Evolutionary conservation across 2,329 filamentous ascomycete species (phyloP).

Genomic region (Calonectria pseudoreteaudii): DNA sequence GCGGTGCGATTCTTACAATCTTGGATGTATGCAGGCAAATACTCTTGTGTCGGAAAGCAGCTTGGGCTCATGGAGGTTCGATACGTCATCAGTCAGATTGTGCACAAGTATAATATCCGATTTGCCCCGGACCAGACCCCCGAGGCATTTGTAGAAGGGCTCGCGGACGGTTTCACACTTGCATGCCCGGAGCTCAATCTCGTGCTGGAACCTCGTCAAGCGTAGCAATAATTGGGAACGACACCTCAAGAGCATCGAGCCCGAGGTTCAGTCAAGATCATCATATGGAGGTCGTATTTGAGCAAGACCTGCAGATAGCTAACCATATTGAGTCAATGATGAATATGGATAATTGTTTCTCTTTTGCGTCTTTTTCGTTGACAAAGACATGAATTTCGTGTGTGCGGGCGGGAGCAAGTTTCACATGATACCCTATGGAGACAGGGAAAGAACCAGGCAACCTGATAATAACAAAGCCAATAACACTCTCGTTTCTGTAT

Average conservation of each 20-base stretch:
- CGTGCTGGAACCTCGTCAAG: neutral
- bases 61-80: slow-evolving; percentile 34
- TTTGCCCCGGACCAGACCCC: neutral
- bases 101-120: slow-evolving; percentile 22
- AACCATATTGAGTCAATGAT: neutral
- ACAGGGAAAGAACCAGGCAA: neutral
- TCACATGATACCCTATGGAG: neutral
- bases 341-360: neutral
- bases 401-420: neutral
- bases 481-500: neutral
- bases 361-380: neutral
- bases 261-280: neutral
- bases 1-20: accelerated
- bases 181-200: slow-evolving; percentile 18
- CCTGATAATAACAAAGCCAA: neutral
- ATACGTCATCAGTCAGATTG: slow-evolving; percentile 21
- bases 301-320: neutral
- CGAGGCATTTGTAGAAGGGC: neutral
- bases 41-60: slow-evolving; percentile 32
- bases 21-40: slow-evolving; percentile 13
- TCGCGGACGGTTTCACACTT: slow-evolving; percentile 19
- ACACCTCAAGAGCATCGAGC: neutral
- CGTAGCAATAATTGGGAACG: neutral
- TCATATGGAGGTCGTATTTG: neutral
- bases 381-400: neutral